These are phyloP conservation scores for Kodamaea sp. DNA, from an alignment of 1,139 yeast genomes.

Conservation along the genomic window DNA sequence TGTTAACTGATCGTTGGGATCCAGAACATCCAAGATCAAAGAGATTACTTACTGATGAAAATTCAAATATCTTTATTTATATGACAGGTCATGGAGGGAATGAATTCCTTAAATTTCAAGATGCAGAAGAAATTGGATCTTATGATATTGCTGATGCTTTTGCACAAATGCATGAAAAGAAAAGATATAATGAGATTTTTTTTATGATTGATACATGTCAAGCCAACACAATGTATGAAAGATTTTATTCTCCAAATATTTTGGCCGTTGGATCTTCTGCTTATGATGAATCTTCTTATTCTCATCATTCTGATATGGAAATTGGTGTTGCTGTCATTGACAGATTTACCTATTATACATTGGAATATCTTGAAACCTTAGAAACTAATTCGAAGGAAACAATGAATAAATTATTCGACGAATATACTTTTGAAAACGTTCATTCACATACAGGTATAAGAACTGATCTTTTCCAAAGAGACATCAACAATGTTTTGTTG, in stretches of 20 bases:
- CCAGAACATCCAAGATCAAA: constrained; percentile 90
- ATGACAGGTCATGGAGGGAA: constrained; percentile 99
- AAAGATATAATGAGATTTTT: constrained; percentile 88
- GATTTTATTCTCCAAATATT: constrained; percentile 88
- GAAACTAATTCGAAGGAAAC: constrained; percentile 73
- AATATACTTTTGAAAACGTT: constrained; percentile 77
- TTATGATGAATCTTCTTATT: constrained; percentile 85
- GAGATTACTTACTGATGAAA: constrained; percentile 85
- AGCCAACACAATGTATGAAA: constrained; percentile 95
- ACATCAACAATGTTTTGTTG: constrained; percentile 64
- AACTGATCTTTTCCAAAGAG: constrained; percentile 69
- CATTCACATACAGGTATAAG: constrained; percentile 93
- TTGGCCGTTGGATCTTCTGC: constrained; percentile 93
- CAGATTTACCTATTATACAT: constrained; percentile 86
- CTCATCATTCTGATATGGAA: constrained; percentile 93
- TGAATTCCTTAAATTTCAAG: constrained; percentile 94
- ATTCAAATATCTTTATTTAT: constrained; percentile 88
- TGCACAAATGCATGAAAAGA: constrained; percentile 95
- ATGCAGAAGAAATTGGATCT: constrained; percentile 95
- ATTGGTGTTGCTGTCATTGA: constrained; percentile 98
- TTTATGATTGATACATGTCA: constrained; percentile 99
- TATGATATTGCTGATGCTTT: constrained; percentile 97
- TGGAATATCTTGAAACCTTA: constrained; percentile 81
- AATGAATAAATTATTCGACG: constrained; percentile 76
- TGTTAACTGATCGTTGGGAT: constrained; percentile 93